A percentile compares a stretch with the other conserved stretches of the same genome.
Evolutionary conservation across 257 asterid genomes (phyloP).

Genomic region (Hygrophila difformis): DNA sequence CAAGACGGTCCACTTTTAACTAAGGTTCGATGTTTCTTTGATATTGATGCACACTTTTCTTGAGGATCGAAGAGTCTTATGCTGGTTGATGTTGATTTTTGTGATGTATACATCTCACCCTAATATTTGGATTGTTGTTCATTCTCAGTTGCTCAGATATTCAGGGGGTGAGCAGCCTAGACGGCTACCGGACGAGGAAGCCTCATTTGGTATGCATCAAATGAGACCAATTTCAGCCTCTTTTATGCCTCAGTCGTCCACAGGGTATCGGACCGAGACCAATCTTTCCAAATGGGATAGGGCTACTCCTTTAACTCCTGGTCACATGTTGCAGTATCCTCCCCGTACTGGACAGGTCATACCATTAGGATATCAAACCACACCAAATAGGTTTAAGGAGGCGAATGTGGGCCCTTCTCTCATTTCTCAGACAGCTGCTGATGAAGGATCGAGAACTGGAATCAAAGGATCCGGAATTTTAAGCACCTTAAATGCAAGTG

Average conservation of each 20-base stretch:
- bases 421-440: slow-evolving; percentile 74
- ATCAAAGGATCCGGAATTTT: slow-evolving; percentile 73
- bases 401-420: slow-evolving; percentile 43
- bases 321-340: slow-evolving; percentile 50
- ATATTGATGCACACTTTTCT: not conserved
- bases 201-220: slow-evolving; percentile 44
- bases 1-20: slow-evolving; percentile 59
- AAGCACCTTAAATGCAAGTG: slow-evolving; percentile 47
- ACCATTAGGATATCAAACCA: slow-evolving; percentile 53
- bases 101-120: slow-evolving; percentile 18
- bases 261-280: slow-evolving; percentile 42
- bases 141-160: slow-evolving; percentile 64
- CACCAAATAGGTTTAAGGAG: slow-evolving; percentile 57
- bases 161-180: slow-evolving; percentile 56
- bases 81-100: slow-evolving; percentile 6
- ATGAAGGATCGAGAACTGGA: slow-evolving; percentile 97
- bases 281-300: slow-evolving; percentile 51
- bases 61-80: not conserved
- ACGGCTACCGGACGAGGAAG: slow-evolving; percentile 46
- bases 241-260: slow-evolving; percentile 39
- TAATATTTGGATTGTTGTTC: slow-evolving; percentile 33
- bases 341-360: slow-evolving; percentile 54
- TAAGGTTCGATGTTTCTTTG: slow-evolving; percentile 36
- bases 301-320: slow-evolving; percentile 34
- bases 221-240: slow-evolving; percentile 50